Percentiles rank a stretch among this genome's conserved stretches.
Evolutionary conservation across 345 rosid genomes (phyloP).

Genomic region (Lumnitzera racemosa): DNA sequence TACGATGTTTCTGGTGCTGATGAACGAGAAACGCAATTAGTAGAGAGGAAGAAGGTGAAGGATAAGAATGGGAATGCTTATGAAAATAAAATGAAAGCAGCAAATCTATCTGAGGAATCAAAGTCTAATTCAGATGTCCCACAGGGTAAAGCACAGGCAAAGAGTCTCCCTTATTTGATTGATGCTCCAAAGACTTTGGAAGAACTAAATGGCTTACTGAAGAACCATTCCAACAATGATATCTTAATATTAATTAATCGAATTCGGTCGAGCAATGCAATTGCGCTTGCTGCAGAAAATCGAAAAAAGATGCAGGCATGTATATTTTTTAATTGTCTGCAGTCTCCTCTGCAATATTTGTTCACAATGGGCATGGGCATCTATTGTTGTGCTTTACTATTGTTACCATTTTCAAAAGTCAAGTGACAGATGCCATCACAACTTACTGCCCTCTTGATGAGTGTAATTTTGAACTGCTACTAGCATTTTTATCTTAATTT

Average conservation of each 20-base stretch:
- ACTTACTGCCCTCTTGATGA: too few species aligned
- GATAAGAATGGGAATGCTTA: conserved; percentile 20
- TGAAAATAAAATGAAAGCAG: conserved; percentile 15
- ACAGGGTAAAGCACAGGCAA: conserved; percentile 22
- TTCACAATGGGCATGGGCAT: neutral
- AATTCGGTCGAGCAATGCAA: conserved; percentile 58
- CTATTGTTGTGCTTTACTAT: neutral
- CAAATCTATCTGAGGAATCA: conserved; percentile 13
- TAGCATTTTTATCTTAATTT: too few species aligned
- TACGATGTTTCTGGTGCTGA: conserved; percentile 7
- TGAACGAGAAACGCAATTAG: conserved; percentile 20
- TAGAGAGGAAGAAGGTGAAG: conserved; percentile 18
- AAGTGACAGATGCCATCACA: too few species aligned
- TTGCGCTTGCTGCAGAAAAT: conserved; percentile 81
- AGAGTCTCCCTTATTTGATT: conserved; percentile 60
- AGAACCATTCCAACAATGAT: conserved; percentile 45
- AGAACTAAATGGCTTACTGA: conserved; percentile 54
- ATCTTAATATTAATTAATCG: conserved; percentile 44
- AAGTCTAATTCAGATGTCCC: conserved; percentile 15
- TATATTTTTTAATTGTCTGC: neutral
- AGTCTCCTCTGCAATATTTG: neutral
- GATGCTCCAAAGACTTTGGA: conserved; percentile 70
- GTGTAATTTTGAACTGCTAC: too few species aligned
- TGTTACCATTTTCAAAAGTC: too few species aligned
- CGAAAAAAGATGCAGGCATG: conserved; percentile 89